Conservation (phyloP, 495 filamentous ascomycete species). For the Darksidea phi region DNA sequence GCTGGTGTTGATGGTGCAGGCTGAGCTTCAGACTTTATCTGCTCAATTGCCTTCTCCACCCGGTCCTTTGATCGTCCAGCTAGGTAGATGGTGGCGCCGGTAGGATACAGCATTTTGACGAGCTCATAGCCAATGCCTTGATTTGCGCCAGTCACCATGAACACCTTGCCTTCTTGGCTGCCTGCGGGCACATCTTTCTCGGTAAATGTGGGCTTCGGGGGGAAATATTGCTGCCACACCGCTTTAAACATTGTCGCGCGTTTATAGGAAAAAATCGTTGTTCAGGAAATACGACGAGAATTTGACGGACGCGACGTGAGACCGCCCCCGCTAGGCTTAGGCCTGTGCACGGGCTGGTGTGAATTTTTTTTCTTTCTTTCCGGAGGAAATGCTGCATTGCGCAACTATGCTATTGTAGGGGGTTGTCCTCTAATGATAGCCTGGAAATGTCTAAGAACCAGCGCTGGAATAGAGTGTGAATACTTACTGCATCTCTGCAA, state of each 20-base stretch:
- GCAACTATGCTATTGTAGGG: too few species aligned
- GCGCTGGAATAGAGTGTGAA: too few species aligned
- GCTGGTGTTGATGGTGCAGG: neutral
- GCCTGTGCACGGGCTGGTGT: too few species aligned
- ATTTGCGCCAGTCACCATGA: slow-evolving; percentile 37
- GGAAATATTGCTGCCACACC: slow-evolving; percentile 5
- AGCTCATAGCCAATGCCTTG: slow-evolving; percentile 36
- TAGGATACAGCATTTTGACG: slow-evolving; percentile 15
- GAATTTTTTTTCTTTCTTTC: too few species aligned
- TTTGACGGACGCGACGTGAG: too few species aligned
- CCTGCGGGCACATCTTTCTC: slow-evolving; percentile 5
- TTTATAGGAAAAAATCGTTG: too few species aligned
- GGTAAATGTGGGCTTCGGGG: slow-evolving; percentile 7
- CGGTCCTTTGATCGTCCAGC: slow-evolving; percentile 7
- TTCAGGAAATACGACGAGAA: too few species aligned
- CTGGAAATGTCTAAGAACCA: too few species aligned
- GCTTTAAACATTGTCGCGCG: neutral
- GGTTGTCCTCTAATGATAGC: too few species aligned
- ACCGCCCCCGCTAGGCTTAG: too few species aligned
- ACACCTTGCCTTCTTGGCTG: slow-evolving; percentile 22
- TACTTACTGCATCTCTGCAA: too few species aligned
- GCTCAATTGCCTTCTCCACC: slow-evolving; percentile 3
- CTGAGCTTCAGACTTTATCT: neutral
- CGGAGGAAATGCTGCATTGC: too few species aligned
- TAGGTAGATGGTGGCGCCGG: slow-evolving; percentile 17